phyloP scores from a whole-genome alignment of 495 filamentous ascomycete genomes.

The Eremomyces bilateralis region DNA sequence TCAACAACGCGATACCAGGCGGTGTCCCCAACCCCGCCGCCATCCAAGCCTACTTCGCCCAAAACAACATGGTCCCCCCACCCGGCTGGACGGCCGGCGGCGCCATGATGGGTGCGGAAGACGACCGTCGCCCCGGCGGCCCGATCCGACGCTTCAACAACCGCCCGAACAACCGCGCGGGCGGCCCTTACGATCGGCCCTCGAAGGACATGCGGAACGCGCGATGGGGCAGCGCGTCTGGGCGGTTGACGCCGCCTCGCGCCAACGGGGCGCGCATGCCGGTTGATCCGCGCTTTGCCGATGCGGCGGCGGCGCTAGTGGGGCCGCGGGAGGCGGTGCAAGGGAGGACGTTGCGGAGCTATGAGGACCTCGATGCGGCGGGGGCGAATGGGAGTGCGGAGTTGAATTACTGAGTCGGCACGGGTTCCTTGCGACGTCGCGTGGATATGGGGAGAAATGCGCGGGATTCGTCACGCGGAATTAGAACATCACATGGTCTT shows the following conservation, averaged over 20 bases:
- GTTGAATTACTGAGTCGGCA: constrained; percentile 31
- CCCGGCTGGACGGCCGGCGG: constrained; percentile 13
- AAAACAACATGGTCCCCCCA: constrained; percentile 6
- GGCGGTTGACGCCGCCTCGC: constrained; percentile 18
- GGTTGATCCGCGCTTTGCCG: constrained; percentile 19
- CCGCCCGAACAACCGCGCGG: constrained; percentile 22
- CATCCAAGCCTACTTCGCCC: constrained; percentile 18
- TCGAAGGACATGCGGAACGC: constrained; percentile 13
- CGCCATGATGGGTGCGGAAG: constrained; percentile 8
- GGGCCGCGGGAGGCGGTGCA: constrained; percentile 71
- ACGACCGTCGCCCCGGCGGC: constrained; percentile 31
- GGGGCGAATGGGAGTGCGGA: constrained; percentile 32
- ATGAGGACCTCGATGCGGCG: constrained; percentile 84
- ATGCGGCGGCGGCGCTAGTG: constrained; percentile 44
- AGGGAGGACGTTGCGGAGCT: constrained; percentile 79
- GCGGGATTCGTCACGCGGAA: no score
- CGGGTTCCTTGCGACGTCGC: no score
- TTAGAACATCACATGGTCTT: no score
- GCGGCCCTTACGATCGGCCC: constrained; percentile 39
- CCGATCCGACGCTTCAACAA: constrained; percentile 36
- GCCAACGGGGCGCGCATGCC: constrained; percentile 22
- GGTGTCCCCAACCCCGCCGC: constrained; percentile 21
- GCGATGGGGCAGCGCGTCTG: constrained; percentile 19
- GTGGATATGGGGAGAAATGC: no score
- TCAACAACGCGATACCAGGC: constrained; percentile 6